These are phyloP conservation scores for Annulohypoxylon stygium DNA, from an alignment of 495 filamentous ascomycete genomes.

Conservation along the genomic window DNA sequence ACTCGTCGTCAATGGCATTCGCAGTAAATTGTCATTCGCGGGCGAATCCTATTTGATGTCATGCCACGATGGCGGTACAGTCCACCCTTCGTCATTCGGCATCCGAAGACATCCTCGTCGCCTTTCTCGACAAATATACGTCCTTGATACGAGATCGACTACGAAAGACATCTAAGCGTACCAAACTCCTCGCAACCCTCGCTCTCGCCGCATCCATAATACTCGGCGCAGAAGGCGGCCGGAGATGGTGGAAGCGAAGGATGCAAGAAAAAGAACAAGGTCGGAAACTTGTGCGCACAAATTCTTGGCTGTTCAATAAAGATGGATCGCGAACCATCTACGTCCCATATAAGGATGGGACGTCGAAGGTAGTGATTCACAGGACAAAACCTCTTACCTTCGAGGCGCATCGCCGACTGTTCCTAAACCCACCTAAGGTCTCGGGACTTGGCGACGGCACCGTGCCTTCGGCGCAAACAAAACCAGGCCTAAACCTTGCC, in stretches of 20 bases:
- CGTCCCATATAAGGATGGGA: slow-evolving; percentile 88
- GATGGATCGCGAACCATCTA: slow-evolving; percentile 95
- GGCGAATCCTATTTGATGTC: slow-evolving; percentile 42
- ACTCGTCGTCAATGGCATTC: slow-evolving; percentile 36
- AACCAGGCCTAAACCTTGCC: slow-evolving; percentile 96
- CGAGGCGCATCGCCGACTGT: slow-evolving; percentile 93
- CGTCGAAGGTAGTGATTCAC: slow-evolving; percentile 90
- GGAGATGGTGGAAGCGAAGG: slow-evolving; percentile 76
- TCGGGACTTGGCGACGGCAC: slow-evolving; percentile 79
- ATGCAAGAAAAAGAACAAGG: slow-evolving; percentile 84
- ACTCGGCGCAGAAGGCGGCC: slow-evolving; percentile 78
- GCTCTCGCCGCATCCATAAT: slow-evolving; percentile 81
- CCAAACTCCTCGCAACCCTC: slow-evolving; percentile 80
- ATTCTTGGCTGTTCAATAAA: slow-evolving; percentile 91
- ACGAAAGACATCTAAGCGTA: slow-evolving; percentile 71
- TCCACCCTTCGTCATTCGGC: slow-evolving; percentile 79
- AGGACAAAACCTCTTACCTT: slow-evolving; percentile 95
- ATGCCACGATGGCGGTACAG: slow-evolving; percentile 79
- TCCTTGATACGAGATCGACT: slow-evolving; percentile 71
- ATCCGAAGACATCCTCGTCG: slow-evolving; percentile 75
- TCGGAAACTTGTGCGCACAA: slow-evolving; percentile 82
- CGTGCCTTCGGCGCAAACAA: slow-evolving; percentile 90
- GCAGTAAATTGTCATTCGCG: slow-evolving; percentile 18
- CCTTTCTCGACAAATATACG: slow-evolving; percentile 75
- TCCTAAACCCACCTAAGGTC: slow-evolving; percentile 88